Base-by-base conservation (phyloP, 2,329 filamentous ascomycete species). In the Chaetothyriales sp. region DNA sequence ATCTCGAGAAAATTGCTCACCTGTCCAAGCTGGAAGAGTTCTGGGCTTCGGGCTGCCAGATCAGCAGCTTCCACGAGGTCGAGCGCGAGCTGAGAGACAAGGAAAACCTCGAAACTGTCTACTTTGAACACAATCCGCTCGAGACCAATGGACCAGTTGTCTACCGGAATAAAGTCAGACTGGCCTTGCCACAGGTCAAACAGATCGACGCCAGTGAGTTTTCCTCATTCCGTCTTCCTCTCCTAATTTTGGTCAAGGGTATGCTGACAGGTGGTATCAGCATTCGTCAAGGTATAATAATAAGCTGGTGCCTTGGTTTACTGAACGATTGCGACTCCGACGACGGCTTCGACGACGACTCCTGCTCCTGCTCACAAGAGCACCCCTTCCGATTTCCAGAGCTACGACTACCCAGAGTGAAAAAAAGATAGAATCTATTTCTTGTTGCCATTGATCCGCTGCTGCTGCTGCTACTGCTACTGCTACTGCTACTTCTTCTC, bases 121-220 rank as follows among this genome's bases (percentile, higher is more conserved):
- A 98, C 65, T 93, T 98, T 58, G 92, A 98, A 65, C 89, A 88
- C 1, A 95, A 94, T 62, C 90, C 89, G 22, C 67, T 98, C 60
- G 92, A 98, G 70, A 73, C 80, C 54, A 77, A 76, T 50, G 79
- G 78, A 3, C 84, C 85, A n/a, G 85, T 86, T 1, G 69, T 95
- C 54, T 98, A 98, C 68, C 75, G 92, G 62, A 96, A 95, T 70
- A 98, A 98, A 70, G 80, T 98, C 44, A 77, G 83, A 53, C 69
- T 98, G 65, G 84, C 88, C 32, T 68, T 98, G 66, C 92, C 92
- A 51, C 84, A 92, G 66, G 72, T 98, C 49, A 78, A 78, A 64
- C 89, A 98, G 72, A 95, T 98, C 65, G 92, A 98, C 78, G 92
- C 92, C 53, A 93, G 90, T 95, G 74, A 80, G 88, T 86, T 12